Percentiles rank a stretch among this genome's conserved stretches.
These are phyloP conservation scores for Ogataea pilisensis DNA, from an alignment of 805 yeast genomes.

Conservation along the genomic window DNA sequence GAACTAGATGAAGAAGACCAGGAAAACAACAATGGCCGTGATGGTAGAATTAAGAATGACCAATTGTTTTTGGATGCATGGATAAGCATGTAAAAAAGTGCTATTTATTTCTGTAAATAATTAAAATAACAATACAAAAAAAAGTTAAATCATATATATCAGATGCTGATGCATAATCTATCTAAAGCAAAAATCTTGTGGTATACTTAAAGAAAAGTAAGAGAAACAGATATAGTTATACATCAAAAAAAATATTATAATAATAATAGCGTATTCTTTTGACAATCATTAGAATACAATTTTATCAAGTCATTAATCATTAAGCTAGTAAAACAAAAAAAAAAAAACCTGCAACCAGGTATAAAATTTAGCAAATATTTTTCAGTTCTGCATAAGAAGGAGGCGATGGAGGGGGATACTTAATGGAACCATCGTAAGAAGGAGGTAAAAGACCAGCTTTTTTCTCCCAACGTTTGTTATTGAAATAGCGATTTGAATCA, in stretches of 20 bases:
- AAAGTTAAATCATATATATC: too few relatives aligned
- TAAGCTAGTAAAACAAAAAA: neutral
- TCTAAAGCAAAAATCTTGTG: too few relatives aligned
- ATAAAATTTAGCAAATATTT: neutral
- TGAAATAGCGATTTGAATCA: neutral
- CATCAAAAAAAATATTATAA: too few relatives aligned
- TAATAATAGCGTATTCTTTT: too few relatives aligned
- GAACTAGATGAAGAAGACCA: slow-evolving; percentile 15
- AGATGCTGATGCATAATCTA: too few relatives aligned
- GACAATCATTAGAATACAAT: too few relatives aligned
- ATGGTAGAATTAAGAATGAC: slow-evolving; percentile 6
- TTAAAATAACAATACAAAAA: neutral
- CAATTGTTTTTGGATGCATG: slow-evolving; percentile 29
- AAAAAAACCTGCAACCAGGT: neutral
- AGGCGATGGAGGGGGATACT: neutral
- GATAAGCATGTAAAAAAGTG: slow-evolving; percentile 18
- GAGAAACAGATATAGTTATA: too few relatives aligned
- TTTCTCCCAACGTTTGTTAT: neutral
- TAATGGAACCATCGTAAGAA: neutral
- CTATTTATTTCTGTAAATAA: neutral
- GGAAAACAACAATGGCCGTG: slow-evolving; percentile 6
- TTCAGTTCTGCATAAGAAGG: neutral
- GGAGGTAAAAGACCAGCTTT: neutral
- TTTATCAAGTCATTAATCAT: too few relatives aligned
- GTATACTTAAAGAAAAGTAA: too few relatives aligned